Evolutionary conservation across 2,329 filamentous ascomycete species (phyloP).

Genomic region (Sarocladiaceae sp.): DNA sequence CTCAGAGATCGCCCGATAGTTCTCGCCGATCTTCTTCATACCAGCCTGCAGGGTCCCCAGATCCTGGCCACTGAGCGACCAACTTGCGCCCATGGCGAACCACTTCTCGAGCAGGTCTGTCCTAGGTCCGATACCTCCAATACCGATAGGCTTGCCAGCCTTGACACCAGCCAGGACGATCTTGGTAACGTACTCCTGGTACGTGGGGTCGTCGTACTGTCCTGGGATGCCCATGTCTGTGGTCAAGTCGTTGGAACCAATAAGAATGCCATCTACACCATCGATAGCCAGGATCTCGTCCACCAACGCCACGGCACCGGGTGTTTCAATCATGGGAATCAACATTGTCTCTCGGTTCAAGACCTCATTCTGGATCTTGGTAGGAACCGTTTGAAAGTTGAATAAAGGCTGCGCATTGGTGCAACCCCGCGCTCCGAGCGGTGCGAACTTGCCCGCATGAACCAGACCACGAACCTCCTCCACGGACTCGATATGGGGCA

Average conservation of each 20-base stretch:
- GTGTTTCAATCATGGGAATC: conserved; percentile 39
- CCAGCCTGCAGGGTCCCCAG: conserved; percentile 29
- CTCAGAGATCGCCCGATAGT: conserved; percentile 21
- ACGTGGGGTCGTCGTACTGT: conserved; percentile 29
- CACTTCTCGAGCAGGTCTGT: conserved; percentile 33
- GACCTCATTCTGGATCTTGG: conserved; percentile 27
- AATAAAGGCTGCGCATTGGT: conserved; percentile 31
- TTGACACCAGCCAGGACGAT: conserved; percentile 25
- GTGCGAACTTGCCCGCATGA: conserved; percentile 31
- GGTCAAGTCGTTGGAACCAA: conserved; percentile 35
- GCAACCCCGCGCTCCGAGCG: conserved; percentile 29
- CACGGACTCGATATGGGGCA: conserved; percentile 34
- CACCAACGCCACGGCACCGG: conserved; percentile 29
- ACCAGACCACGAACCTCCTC: conserved; percentile 32
- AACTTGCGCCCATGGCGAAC: conserved; percentile 31
- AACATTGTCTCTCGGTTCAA: conserved; percentile 31
- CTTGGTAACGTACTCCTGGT: conserved; percentile 23
- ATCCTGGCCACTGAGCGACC: conserved; percentile 32
- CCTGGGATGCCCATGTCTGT: conserved; percentile 36
- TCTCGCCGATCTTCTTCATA: conserved; percentile 28
- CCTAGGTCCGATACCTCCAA: conserved; percentile 28
- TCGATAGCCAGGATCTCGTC: conserved; percentile 35
- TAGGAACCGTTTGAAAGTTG: conserved; percentile 28
- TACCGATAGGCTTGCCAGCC: conserved; percentile 27
- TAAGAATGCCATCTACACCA: conserved; percentile 33